phyloP scores from a whole-genome alignment of 306 rosid species.

The Erythrophleum fordii region DNA sequence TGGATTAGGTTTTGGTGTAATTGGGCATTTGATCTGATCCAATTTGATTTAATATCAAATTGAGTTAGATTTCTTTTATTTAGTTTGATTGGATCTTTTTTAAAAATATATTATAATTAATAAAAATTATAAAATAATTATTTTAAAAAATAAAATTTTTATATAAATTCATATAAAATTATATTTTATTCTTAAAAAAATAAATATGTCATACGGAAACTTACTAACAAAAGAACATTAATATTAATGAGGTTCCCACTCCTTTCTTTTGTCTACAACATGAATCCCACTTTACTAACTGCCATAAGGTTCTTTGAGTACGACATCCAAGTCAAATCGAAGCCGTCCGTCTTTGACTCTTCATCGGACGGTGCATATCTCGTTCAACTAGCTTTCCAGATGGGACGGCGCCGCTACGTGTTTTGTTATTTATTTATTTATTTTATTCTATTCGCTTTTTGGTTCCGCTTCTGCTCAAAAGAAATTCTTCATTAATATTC shows the following conservation, averaged over 20 bases:
- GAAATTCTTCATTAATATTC: background rate
- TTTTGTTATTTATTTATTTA: background rate
- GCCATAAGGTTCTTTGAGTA: slow-evolving; percentile 19
- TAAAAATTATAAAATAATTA: too few species aligned
- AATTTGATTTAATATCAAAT: too few species aligned
- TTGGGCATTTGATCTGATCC: too few species aligned
- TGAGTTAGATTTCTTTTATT: too few species aligned
- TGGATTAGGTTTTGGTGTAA: too few species aligned
- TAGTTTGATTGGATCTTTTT: too few species aligned
- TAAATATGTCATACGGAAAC: too few species aligned
- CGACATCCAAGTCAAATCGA: slow-evolving; percentile 29
- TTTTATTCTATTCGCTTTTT: background rate
- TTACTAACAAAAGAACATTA: too few species aligned
- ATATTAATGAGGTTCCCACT: background rate
- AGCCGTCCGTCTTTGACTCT: slow-evolving; percentile 42
- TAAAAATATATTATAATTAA: too few species aligned
- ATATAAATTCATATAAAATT: too few species aligned
- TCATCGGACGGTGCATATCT: slow-evolving; percentile 43
- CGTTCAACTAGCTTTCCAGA: slow-evolving; percentile 11
- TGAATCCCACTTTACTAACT: background rate
- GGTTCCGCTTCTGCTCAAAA: background rate
- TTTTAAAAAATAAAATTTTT: too few species aligned
- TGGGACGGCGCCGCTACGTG: slow-evolving; percentile 41
- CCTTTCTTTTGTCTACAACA: slow-evolving; percentile 18
- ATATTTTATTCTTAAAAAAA: too few species aligned